Conservation (phyloP, 1,284 basidiomycete species). For the Ceratobasidium sp. region DNA sequence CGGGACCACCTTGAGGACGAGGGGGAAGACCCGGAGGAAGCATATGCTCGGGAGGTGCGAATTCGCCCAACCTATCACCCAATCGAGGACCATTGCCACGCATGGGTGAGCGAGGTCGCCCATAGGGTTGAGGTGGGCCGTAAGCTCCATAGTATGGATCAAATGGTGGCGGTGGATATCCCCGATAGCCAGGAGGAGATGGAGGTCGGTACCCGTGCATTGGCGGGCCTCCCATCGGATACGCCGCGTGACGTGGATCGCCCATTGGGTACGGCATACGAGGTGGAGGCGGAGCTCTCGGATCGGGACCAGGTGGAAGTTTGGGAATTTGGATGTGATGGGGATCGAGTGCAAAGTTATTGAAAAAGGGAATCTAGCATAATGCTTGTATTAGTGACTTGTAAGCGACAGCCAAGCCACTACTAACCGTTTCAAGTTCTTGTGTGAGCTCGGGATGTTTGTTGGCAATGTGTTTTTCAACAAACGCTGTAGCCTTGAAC, state of each 20-base stretch:
- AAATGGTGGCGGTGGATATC: constrained; percentile 29
- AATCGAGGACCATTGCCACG: constrained; percentile 55
- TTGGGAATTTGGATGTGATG: constrained; percentile 83
- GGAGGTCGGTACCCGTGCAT: constrained; percentile 47
- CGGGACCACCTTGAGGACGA: constrained; percentile 61
- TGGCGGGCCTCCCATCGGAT: constrained; percentile 35
- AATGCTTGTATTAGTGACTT: constrained; percentile 16
- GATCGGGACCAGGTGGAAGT: constrained; percentile 59
- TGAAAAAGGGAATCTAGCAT: constrained; percentile 80
- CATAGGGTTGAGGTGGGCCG: constrained; percentile 31
- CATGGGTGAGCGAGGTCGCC: constrained; percentile 39
- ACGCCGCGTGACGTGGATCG: constrained; percentile 22
- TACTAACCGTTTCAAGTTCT: constrained; percentile 70
- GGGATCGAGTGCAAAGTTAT: constrained; percentile 92
- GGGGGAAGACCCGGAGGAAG: constrained; percentile 74
- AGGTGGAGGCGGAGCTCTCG: constrained; percentile 13
- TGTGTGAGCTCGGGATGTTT: constrained; percentile 85
- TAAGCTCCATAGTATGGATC: constrained; percentile 32
- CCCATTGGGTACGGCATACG: constrained; percentile 27
- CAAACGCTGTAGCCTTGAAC: constrained; percentile 93
- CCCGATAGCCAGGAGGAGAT: constrained; percentile 35
- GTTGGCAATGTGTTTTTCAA: constrained; percentile 92
- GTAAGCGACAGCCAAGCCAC: constrained; percentile 39
- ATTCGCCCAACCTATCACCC: constrained; percentile 78
- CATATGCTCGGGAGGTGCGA: constrained; percentile 59